These are phyloP conservation scores for Corniculantispora saksenae DNA, from an alignment of 2,329 filamentous ascomycete genomes.

Conservation along the genomic window DNA sequence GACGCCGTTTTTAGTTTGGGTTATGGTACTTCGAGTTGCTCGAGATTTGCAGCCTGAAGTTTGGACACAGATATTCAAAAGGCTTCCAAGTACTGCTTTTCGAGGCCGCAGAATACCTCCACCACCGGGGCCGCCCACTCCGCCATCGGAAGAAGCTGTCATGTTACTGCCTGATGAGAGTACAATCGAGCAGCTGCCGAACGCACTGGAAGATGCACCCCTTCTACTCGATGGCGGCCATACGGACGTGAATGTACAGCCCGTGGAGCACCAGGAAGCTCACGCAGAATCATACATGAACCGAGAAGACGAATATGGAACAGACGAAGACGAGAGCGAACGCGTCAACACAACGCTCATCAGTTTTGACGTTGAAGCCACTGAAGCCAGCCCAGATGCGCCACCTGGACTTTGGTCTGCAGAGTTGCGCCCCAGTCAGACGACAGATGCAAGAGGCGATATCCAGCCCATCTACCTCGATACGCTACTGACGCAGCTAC, in stretches of 20 bases:
- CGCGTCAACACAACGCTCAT: constrained; percentile 58
- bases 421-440: constrained; percentile 54
- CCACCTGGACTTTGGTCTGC: constrained; percentile 59
- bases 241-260: constrained; percentile 31
- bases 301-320: constrained; percentile 54
- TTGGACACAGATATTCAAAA: constrained; percentile 40
- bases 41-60: constrained; percentile 38
- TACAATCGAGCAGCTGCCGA: constrained; percentile 23
- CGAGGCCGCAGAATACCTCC: constrained; percentile 27
- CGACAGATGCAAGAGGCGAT: constrained; percentile 31
- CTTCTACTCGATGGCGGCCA: not conserved
- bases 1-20: constrained; percentile 50
- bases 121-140: constrained; percentile 24
- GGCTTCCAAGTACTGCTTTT: constrained; percentile 42
- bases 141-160: constrained; percentile 18
- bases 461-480: constrained; percentile 44
- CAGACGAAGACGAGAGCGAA: constrained; percentile 59
- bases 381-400: constrained; percentile 49
- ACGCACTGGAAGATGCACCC: constrained; percentile 24
- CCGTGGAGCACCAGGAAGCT: constrained; percentile 11
- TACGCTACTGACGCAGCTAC: constrained; percentile 53
- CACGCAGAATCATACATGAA: constrained; percentile 21
- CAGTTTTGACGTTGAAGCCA: constrained; percentile 62
- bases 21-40: constrained; percentile 42
- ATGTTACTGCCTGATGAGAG: constrained; percentile 23